Conservation (phyloP, 371 early-diverging fungal species). For the Phascolomyces articulosus region DNA sequence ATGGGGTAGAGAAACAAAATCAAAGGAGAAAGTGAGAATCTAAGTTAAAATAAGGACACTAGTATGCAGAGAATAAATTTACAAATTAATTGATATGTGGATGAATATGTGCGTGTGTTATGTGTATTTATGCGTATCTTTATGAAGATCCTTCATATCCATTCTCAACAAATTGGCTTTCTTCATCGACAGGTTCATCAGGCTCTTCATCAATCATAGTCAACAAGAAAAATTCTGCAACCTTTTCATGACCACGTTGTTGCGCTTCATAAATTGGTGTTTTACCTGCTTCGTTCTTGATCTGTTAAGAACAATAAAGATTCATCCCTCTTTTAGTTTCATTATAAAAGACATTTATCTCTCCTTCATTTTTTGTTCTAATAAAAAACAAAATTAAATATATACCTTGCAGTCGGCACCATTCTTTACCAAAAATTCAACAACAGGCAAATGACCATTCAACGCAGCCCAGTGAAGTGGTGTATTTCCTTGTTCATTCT, state of each 20-base stretch:
- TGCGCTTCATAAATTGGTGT: slow-evolving; percentile 73
- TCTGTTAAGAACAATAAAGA: slow-evolving; percentile 38
- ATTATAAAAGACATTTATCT: no score
- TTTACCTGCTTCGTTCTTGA: slow-evolving; percentile 62
- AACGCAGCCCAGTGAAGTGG: slow-evolving; percentile 90
- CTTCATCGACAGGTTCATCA: slow-evolving; percentile 53
- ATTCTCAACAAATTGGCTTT: slow-evolving; percentile 47
- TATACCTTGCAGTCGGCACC: slow-evolving; percentile 71
- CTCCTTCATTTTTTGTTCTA: no score
- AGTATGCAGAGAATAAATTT: no score
- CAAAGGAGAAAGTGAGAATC: no score
- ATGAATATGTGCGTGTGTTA: not conserved
- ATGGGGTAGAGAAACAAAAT: not conserved
- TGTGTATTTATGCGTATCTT: not conserved
- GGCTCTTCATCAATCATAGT: slow-evolving; percentile 61
- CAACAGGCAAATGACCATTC: slow-evolving; percentile 77
- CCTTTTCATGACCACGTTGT: slow-evolving; percentile 62
- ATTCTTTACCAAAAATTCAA: slow-evolving; percentile 56
- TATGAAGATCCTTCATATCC: slow-evolving; percentile 22
- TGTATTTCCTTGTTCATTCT: slow-evolving; percentile 77
- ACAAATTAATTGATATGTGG: no score
- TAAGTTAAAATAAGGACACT: no score
- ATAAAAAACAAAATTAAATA: not conserved
- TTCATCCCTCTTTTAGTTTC: no score
- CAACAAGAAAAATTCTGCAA: slow-evolving; percentile 65